Percentiles rank a stretch among this genome's conserved stretches.
Evolutionary conservation across 345 rosid species (phyloP).

Genomic region (Heritiera fomes): DNA sequence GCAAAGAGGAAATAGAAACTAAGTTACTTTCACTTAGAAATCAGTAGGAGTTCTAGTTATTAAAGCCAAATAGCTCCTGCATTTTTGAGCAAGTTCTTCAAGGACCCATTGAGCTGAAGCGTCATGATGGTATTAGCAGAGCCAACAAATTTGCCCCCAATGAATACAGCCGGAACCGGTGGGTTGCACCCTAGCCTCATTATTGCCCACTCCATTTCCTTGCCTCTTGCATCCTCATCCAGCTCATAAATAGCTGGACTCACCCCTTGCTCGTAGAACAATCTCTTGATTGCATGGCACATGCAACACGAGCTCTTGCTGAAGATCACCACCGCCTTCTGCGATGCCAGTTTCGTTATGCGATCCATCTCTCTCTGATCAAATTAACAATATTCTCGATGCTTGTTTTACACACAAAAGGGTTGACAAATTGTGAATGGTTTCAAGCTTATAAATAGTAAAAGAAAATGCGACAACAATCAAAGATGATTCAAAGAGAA

Average conservation of each 20-base stretch:
- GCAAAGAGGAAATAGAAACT: background rate
- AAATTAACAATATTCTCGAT: background rate
- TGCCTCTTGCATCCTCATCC: constrained; percentile 65
- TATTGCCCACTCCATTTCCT: constrained; percentile 82
- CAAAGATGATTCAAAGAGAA: background rate
- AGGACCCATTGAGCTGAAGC: constrained; percentile 81
- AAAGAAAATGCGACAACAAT: background rate
- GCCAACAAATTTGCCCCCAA: constrained; percentile 89
- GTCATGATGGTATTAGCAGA: constrained; percentile 83
- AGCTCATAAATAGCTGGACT: constrained; percentile 81
- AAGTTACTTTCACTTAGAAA: background rate
- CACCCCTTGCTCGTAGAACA: constrained; percentile 90
- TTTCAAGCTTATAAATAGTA: background rate
- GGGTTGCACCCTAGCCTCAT: constrained; percentile 76
- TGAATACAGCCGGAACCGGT: constrained; percentile 75
- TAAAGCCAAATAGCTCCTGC: constrained; percentile 93
- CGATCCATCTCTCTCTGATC: constrained; percentile 54
- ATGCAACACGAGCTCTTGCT: constrained; percentile 93
- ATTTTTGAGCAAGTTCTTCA: constrained; percentile 75
- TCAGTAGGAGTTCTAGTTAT: background rate
- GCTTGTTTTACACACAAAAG: background rate
- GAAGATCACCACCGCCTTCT: constrained; percentile 97
- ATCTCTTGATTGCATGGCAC: constrained; percentile 85
- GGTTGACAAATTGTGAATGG: background rate
- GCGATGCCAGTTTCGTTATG: constrained; percentile 68